Base-by-base conservation (phyloP, 2,329 filamentous ascomycete genomes). In the Monosporascus cannonballus region DNA sequence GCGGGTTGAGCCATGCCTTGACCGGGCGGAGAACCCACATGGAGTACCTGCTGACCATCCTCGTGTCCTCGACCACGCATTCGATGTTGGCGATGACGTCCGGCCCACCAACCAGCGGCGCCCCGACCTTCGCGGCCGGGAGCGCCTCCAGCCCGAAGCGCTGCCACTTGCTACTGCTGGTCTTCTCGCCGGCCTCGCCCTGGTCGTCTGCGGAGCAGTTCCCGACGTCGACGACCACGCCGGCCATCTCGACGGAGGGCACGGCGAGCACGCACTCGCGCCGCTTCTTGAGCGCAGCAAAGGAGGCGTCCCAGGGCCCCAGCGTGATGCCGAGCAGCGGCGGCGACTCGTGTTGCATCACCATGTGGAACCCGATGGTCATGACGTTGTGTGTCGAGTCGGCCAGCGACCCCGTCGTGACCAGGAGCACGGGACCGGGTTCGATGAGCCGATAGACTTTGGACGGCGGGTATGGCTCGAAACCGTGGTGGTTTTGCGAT, bases 331-430 rank as follows among this genome's bases (percentile, higher is more conserved):
- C 67, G 34, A 70, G 58, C 7, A 70, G 60, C 24, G 65, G 61
- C 1, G 68, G 68, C 17, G 59, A 60, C 48, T 67, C 64, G 56
- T 70, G 67, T 55, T 68, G 67, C 52, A 70, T 61, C 54, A 70
- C 64, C 67, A 70, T 70, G 56, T 70, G 68, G 59, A 70, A 70
- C 48, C 67, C 68, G 50, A 69, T 63, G 8, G 68, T 70, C 67
- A 69, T 70, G 50, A 69, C 54, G 41, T 69, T 70, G 59, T 70
- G 67, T 7, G 66, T 66, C 30, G 49, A 53, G 30, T 66, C 59
- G n/a, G 59, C 54, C 8, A 67, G 56, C 49, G 61, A 62, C 17
- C 67, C 66, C 22, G 67, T 69, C 27, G 66, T 65, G 44, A 69
- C 65, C 30, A 69, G 59, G 18, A 70, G 57, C 30, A 68, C 62